Conservation (phyloP, 1,284 basidiomycete genomes). For the Leccinum solheimii region DNA sequence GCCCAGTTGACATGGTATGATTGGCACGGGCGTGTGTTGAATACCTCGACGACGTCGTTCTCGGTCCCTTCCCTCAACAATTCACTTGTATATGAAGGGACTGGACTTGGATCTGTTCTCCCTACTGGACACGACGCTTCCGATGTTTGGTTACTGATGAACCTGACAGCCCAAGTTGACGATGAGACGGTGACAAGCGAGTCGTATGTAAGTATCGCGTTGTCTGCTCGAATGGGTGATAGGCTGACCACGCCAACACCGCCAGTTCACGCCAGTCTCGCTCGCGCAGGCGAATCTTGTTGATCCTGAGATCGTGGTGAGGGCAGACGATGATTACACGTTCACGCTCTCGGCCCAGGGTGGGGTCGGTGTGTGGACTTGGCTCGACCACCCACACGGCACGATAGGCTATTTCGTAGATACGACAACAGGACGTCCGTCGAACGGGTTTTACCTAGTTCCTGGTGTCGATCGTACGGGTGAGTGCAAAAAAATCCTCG, state of each 20-base stretch:
- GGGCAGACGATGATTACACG: conserved; percentile 36
- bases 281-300: conserved; percentile 47
- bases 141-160: conserved; percentile 54
- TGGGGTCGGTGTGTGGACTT: conserved; percentile 58
- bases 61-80: conserved; percentile 52
- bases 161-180: conserved; percentile 48
- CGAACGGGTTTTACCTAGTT: conserved; percentile 56
- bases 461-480: conserved; percentile 50
- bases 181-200: conserved; percentile 49
- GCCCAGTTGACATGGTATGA: conserved; percentile 34
- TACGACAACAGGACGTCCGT: conserved; percentile 38
- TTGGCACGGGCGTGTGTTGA: conserved; percentile 49
- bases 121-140: conserved; percentile 42
- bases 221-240: too few species aligned
- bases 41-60: conserved; percentile 42
- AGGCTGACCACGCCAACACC: too few species aligned
- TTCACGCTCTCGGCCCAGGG: conserved; percentile 54
- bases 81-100: conserved; percentile 42
- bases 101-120: conserved; percentile 46
- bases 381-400: conserved; percentile 57
- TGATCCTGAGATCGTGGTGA: conserved; percentile 48
- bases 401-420: conserved; percentile 58
- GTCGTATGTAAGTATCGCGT: conserved; percentile 44
- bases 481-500: conserved; percentile 27
- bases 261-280: conserved; percentile 55